phyloP scores from a whole-genome alignment of 176 grass and related monocot genomes.

The Carex pumila region DNA sequence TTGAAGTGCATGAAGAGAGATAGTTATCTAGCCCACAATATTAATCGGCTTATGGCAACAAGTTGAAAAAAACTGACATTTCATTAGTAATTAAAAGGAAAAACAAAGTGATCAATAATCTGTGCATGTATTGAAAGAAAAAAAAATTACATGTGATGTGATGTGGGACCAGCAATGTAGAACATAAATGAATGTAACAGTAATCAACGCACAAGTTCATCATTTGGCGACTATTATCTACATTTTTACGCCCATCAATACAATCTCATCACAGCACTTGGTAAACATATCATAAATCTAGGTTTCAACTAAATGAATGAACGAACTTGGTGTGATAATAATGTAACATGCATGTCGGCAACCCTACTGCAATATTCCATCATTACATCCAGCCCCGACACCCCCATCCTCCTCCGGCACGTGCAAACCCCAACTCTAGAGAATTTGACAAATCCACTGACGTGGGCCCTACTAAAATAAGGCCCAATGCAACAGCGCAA shows the following conservation, averaged over 20 bases:
- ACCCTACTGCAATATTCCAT: constrained; percentile 10
- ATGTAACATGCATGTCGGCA: not conserved
- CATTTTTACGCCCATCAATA: not conserved
- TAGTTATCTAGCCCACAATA: not conserved
- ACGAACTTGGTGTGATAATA: not conserved
- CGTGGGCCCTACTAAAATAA: constrained; percentile 39
- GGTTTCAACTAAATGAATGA: constrained; percentile 12
- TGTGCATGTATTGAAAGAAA: not conserved
- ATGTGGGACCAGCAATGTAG: not conserved
- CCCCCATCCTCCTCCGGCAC: not conserved
- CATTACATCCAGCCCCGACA: not conserved
- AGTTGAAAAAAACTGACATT: not conserved
- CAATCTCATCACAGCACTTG: not conserved
- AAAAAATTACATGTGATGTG: not conserved
- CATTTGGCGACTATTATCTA: not conserved
- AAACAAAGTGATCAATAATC: not conserved
- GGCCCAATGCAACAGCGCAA: constrained; percentile 28
- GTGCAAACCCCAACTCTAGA: constrained; percentile 1
- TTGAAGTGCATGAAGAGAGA: not conserved
- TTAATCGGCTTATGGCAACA: not conserved
- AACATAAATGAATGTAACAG: not conserved
- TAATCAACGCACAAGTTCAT: not conserved
- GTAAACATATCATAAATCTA: not conserved
- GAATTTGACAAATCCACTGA: constrained; percentile 22
- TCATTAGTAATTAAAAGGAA: not conserved